Conservation (phyloP, 805 yeast species). For the Spathaspora girioi region DNA sequence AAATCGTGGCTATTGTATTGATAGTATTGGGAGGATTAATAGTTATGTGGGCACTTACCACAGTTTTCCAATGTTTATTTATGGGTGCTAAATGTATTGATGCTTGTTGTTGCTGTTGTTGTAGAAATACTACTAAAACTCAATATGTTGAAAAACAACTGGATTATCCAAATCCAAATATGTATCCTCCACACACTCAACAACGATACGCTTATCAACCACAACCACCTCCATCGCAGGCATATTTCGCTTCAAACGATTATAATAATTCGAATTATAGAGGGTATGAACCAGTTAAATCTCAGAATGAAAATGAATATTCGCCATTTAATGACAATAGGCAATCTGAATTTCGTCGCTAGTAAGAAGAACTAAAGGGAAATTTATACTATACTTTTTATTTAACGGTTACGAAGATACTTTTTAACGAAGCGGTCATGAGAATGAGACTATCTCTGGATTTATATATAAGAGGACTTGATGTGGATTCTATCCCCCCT, state of each 20-base stretch:
- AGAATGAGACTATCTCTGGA: too few species aligned
- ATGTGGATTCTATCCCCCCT: too few species aligned
- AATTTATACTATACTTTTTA: too few species aligned
- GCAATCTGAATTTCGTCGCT: background rate
- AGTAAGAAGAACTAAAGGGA: background rate
- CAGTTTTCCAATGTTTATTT: slow-evolving; percentile 53
- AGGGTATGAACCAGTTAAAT: slow-evolving; percentile 11
- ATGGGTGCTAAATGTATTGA: slow-evolving; percentile 47
- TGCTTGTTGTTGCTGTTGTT: slow-evolving; percentile 48
- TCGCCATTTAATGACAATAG: background rate
- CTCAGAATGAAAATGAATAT: background rate
- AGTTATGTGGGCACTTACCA: slow-evolving; percentile 52
- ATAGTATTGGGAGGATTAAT: slow-evolving; percentile 56
- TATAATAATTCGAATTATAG: slow-evolving; percentile 2
- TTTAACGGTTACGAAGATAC: too few species aligned
- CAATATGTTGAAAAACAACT: slow-evolving; percentile 13
- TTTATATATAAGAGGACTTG: too few species aligned
- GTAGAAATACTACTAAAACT: slow-evolving; percentile 18
- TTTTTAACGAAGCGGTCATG: too few species aligned
- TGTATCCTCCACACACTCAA: slow-evolving; percentile 25
- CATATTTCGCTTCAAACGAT: background rate
- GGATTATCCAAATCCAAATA: slow-evolving; percentile 23
- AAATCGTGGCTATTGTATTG: slow-evolving; percentile 72
- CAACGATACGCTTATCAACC: slow-evolving; percentile 6
- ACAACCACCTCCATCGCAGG: slow-evolving; percentile 2